Evolutionary conservation across 768 basidiomycete species (phyloP), one percentile per base, ranked within the genome.

Genomic region (Xerocomus potaroensis): DNA sequence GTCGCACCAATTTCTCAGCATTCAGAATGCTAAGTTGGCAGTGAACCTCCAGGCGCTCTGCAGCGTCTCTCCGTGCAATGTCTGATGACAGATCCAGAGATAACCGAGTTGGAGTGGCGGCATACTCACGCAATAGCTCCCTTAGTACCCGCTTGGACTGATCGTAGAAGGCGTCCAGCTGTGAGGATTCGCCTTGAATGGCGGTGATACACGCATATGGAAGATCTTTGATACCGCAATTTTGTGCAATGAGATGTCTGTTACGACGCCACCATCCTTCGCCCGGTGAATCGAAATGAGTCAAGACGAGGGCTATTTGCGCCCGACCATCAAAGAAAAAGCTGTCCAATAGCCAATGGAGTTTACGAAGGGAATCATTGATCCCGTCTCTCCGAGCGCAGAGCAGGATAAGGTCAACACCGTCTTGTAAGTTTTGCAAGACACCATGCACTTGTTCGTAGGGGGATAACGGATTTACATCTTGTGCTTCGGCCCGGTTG

Each of bases 331-430:
- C 55, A 41, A 72, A 74, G 41, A 76, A 66, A 37, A 74, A 61
- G 24, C 68, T 60, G 26, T 62, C 49, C 52, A 74, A 61, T 8
- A 74, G 42, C 49, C 56, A 59, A 54, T 69, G 73, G 43, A 74
- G 72, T 33, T 60, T 62, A 21, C 61, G 54, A n/a, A 65, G 55
- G 3, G 64, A 55, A 9, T 63, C 64, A 21, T 56, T 69, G 59
- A 72, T 62, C 16, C 65, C 57, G 3, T 70, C 69, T 18, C 56
- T 67, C n/a, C 68, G 65, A 48, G 72, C 61, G 42, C 66, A 66
- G 45, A 65, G 72, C 4, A 75, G 53, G 23, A 75, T 55, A 19
- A 76, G 66, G 49, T 62, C 68, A 19, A 75, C 58, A 5, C 75
- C 71, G 4, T 53, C 49, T 22, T 57, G 49, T 26, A 73, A 49